These are phyloP conservation scores for Teratosphaeria pseudoeucalypti DNA, from an alignment of 2,329 filamentous ascomycete species.

Conservation along the genomic window DNA sequence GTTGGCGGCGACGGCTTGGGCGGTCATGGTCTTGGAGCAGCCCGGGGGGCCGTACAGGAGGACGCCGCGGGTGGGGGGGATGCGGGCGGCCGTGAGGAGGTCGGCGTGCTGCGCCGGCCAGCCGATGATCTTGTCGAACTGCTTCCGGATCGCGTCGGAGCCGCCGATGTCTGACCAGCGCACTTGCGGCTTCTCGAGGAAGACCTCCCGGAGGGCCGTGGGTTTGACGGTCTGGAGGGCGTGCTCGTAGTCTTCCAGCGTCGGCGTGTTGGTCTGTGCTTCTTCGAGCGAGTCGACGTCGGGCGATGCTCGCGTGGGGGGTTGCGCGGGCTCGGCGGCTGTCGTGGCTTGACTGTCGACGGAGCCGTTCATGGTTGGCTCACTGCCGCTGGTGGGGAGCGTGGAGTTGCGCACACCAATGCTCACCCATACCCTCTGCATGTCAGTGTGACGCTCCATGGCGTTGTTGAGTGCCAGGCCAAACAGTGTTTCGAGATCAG, in stretches of 20 bases:
- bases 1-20: conserved; percentile 83
- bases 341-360: conserved; percentile 5
- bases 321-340: background rate
- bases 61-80: conserved; percentile 65
- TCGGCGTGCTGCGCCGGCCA: conserved; percentile 48
- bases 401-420: conserved; percentile 2
- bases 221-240: conserved; percentile 64
- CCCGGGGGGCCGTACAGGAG: conserved; percentile 87
- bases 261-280: conserved; percentile 3
- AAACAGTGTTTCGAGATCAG: conserved; percentile 61
- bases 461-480: conserved; percentile 38
- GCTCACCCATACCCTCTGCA: conserved; percentile 11
- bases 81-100: conserved; percentile 39
- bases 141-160: conserved; percentile 60
- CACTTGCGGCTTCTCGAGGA: conserved; percentile 77
- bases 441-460: conserved; percentile 24
- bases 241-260: conserved; percentile 47
- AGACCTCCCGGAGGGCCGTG: conserved; percentile 79
- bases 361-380: conserved; percentile 1
- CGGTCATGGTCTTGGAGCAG: conserved; percentile 87
- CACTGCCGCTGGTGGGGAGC: background rate
- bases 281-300: background rate
- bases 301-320: background rate
- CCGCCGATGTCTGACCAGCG: conserved; percentile 84
- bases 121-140: conserved; percentile 47